Base-by-base conservation (phyloP, 2,329 filamentous ascomycete genomes). In the Penicillium sp. region DNA sequence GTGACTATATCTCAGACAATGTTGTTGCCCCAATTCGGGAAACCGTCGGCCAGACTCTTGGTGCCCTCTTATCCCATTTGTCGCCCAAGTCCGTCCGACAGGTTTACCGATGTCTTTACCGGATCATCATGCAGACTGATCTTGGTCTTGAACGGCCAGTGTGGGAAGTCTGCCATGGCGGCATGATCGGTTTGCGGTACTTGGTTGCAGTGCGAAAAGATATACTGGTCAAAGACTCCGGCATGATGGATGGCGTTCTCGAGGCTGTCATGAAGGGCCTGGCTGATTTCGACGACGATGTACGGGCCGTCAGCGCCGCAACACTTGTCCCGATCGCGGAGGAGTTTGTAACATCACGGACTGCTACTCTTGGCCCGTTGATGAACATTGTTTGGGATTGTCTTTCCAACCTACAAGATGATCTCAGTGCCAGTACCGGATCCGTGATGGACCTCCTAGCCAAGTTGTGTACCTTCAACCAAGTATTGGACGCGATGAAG, bases 331-430 rank as follows among this genome's bases (percentile, higher is more conserved):
- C 93, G 0, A 95, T 98, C 69, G 90, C 91, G 4, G 86, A 91
- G 64, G 93, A 98, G 62, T 94, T 97, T 59, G 90, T 97, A 56
- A 84, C 82, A 29, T 81, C 95, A 67, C 85, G 91, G 13, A 86
- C 89, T 13, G 77, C 77, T 27, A 84, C 88, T 35, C 77, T 98
- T 26, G 84, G 90, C 51, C 78, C 80, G 24, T 80, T 98, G 31
- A 95, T 96, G 67, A 85, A 87, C 63, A 95, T 97, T 49, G 90
- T 98, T 23, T 98, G 93, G 93, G 87, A 95, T 62, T 97, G 93
- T 72, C 76, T 98, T 20, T 95, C 91, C 3, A 94, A 95, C 64
- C 76, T 98, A n/a, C 90, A 91, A 55, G 93, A 98, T 64, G 93
- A 98, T 64, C 77, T 98, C 14, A 97, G 90, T 66, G 93, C 93